Base-by-base conservation (phyloP, 345 rosid genomes). In the Eutrema yunnanense region DNA sequence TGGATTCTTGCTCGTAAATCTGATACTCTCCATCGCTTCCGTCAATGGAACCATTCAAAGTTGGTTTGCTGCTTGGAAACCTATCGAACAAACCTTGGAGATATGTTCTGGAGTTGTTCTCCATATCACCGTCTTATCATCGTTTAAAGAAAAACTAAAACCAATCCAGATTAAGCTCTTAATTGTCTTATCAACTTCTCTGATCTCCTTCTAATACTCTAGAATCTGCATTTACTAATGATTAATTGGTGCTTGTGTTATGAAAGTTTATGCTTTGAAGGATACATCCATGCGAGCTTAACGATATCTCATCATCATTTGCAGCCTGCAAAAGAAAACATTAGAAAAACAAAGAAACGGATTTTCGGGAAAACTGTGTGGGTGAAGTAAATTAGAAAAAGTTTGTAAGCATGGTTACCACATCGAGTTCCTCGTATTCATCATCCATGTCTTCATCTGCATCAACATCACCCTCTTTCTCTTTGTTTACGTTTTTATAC, bases 51-150 rank as follows among this genome's bases (percentile, higher is more conserved):
- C 71, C 88, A 64, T 74, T 30, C 82, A 52, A 55, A 59, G 72
- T 67, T 77, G 55, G 57, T 29, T 55, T 67, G 11, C 75, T 58
- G 29, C 83, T 72, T 71, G 95, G 88, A 76, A 91, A 94, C 55
- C 87, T 84, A 72, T 84, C 84, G 34, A 94, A 91, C 49, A 94
- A 91, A 67, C 90, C 96, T 87, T 91, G 97, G 74, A 91, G 76
- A 77, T 86, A 86, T 34, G 80, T 81, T 77, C 84, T 86, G 22
- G 98, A 86, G 77, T 86, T 88, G 85, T 77, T 86, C 64, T 79
- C 92, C 79, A 65, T 80, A 67, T 84, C 91, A 22, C 75, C 56
- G 83, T 79, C 90, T 69, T 55, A 30, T 44, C 43, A 50, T 49
- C 34, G 13, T 51, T 63, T 58, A 14, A 71, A 64, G 72, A 57